These are phyloP conservation scores for Wickerhamomyces hampshirensis DNA, from an alignment of 805 yeast genomes.

Conservation along the genomic window DNA sequence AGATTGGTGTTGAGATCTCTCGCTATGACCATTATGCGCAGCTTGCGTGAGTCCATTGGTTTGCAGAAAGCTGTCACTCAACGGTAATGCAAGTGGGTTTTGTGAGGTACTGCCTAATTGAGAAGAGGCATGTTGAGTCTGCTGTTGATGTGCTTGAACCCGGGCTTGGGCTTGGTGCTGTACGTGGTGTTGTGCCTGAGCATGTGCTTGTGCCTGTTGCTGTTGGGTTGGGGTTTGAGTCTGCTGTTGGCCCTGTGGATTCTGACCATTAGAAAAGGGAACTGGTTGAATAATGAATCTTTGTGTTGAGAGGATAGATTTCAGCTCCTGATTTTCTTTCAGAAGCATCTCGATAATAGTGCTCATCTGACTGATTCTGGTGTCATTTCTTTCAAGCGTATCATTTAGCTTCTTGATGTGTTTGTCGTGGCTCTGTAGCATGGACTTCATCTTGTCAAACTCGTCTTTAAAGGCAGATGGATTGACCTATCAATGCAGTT, in stretches of 20 bases:
- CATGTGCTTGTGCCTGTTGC: constrained; percentile 4
- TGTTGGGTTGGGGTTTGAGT: constrained; percentile 3
- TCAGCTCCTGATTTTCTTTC: constrained; percentile 25
- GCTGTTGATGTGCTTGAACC: constrained; percentile 3
- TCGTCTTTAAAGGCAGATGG: constrained; percentile 20
- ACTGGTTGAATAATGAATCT: constrained; percentile 21
- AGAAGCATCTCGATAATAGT: constrained; percentile 21
- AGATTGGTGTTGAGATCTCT: constrained; percentile 2
- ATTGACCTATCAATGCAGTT: constrained; percentile 5
- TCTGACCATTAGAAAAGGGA: constrained; percentile 1
- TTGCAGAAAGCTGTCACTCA: constrained; percentile 10
- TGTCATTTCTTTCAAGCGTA: constrained; percentile 18
- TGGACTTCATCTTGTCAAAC: constrained; percentile 19
- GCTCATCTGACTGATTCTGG: constrained; percentile 19
- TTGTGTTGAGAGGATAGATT: constrained; percentile 17
- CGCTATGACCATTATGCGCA: constrained; percentile 1
- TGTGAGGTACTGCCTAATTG: constrained; percentile 2
- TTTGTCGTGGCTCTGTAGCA: constrained; percentile 17
- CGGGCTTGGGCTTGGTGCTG: constrained; percentile 4
- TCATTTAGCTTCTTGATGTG: constrained; percentile 21
- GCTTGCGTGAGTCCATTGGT: constrained; percentile 4
- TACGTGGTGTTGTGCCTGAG: constrained; percentile 12
- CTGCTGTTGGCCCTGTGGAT: constrained; percentile 7
- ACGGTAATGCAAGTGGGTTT: constrained; percentile 10
- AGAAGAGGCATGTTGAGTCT: constrained; percentile 1